Base-by-base conservation (phyloP, 2,329 filamentous ascomycete species). In the Periconia sp. region DNA sequence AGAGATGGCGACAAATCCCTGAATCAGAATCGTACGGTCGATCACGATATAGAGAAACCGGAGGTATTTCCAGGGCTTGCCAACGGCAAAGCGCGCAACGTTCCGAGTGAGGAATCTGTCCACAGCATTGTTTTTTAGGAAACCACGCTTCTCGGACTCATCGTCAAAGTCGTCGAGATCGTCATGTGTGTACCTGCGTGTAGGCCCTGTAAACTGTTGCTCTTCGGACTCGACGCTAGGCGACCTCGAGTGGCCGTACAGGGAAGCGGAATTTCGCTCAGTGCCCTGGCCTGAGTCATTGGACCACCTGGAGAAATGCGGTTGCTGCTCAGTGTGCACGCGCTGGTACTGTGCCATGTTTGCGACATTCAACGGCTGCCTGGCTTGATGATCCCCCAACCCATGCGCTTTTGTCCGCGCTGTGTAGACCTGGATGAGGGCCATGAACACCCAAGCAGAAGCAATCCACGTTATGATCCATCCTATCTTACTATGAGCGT, bases 401-500 rank as follows among this genome's bases (percentile, higher is more conserved):
- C 52, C 35, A 53, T 57, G 29, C 50, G 35, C 40, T 46, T 71
- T 63, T 36, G 67, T 71, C 42, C 78, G 69, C 12, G 78, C 77
- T 4, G 80, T 77, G 48, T 87, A 81, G 29, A 78, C 73, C 38
- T 84, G 84, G 33, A 89, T 71, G 40, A 90, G 65, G 35, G 83
- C 82, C 64, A 95, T 74, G 26, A 87, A 59, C 12, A 87, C 78
- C 73, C 96, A 92, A 0, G 80, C 83, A 38, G 78, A 78, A 9
- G 88, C 78, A 4, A 92, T 76, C 77, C 83, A 87, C 3, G 87
- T 92, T 21, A 87, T 79, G 29, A 89, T 77, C 92, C 92, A 97
- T 40, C 91, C 91, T 30, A 92, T 79, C 68, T 88, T 91, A 73
- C 91, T 85, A 68, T 96, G 92, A n/a, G 87, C 82, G 64, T 95